Conservation (phyloP, 1,139 yeast species). For the Blastobotrys buckinghamii region DNA sequence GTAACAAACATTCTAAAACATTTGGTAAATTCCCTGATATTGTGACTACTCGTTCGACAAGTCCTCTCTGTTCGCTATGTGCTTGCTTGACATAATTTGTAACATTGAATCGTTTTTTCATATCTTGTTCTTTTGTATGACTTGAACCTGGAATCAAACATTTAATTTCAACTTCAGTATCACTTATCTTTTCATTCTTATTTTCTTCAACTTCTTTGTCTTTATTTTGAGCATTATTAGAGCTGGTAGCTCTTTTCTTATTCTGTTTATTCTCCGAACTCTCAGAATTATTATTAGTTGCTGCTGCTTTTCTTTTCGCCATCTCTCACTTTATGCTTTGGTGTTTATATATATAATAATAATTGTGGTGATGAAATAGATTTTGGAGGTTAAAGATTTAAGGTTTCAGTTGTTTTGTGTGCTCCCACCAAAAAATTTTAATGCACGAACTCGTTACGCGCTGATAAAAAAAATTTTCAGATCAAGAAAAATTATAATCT, state of each 20-base stretch:
- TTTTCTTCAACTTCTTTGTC: constrained; percentile 8
- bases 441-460: background rate
- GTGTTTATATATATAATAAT: too few species aligned
- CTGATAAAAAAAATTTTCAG: background rate
- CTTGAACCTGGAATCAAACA: constrained; percentile 7
- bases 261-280: background rate
- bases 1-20: constrained; percentile 50
- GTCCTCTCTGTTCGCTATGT: constrained; percentile 41
- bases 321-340: background rate
- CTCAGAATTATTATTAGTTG: constrained; percentile 1
- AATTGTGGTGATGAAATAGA: background rate
- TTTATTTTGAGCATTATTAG: background rate
- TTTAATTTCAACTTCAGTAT: background rate
- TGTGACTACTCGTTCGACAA: constrained; percentile 68
- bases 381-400: background rate
- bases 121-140: constrained; percentile 1
- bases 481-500: background rate
- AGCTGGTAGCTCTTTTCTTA: constrained; percentile 7
- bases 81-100: background rate
- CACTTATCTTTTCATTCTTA: background rate
- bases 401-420: too few species aligned
- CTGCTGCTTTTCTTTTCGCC: constrained; percentile 15
- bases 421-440: too few species aligned
- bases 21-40: constrained; percentile 68
- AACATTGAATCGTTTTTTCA: constrained; percentile 10